A percentile compares a stretch with the other conserved stretches of the same genome.
Evolutionary conservation across 108 stramenopile species (phyloP).

Genomic region (Fragilaria radians): DNA sequence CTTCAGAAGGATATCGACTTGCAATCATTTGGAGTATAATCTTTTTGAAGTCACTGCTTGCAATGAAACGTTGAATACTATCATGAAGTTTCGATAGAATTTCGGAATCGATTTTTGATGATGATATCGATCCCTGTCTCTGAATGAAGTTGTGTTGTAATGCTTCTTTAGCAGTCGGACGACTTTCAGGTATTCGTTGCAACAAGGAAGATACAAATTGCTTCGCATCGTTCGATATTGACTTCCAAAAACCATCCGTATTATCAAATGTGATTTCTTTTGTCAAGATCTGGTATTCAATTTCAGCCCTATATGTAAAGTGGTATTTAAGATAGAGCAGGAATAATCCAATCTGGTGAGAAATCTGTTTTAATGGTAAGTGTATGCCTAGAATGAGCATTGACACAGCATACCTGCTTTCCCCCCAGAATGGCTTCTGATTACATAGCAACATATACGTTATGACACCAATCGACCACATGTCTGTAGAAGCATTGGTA

Average conservation of each 20-base stretch:
- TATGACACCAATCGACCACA: slow-evolving; percentile 38
- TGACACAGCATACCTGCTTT: slow-evolving; percentile 10
- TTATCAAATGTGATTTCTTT: slow-evolving; percentile 43
- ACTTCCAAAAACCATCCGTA: slow-evolving; percentile 65
- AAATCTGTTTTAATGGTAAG: too few species aligned
- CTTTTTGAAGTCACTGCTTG: slow-evolving; percentile 49
- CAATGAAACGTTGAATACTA: slow-evolving; percentile 36
- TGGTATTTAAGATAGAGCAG: slow-evolving; percentile 1
- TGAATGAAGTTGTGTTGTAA: slow-evolving; percentile 48
- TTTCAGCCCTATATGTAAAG: too few species aligned
- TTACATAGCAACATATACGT: slow-evolving; percentile 34
- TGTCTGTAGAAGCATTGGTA: slow-evolving; percentile 15
- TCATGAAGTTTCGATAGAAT: slow-evolving; percentile 18
- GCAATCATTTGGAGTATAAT: slow-evolving; percentile 75
- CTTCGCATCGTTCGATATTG: slow-evolving; percentile 72
- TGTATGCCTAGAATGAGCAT: slow-evolving; percentile 1
- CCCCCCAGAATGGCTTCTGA: slow-evolving; percentile 32
- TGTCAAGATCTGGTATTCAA: slow-evolving; percentile 39
- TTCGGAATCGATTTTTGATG: neutral
- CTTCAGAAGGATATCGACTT: slow-evolving; percentile 44
- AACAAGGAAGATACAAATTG: slow-evolving; percentile 39
- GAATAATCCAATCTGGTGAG: too few species aligned
- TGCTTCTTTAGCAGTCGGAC: slow-evolving; percentile 49
- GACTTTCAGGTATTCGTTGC: slow-evolving; percentile 44
- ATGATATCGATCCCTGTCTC: neutral